Percentiles rank a stretch among this genome's conserved stretches.
Evolutionary conservation across 345 rosid species (phyloP).

Genomic region (Salix koriyanagi): DNA sequence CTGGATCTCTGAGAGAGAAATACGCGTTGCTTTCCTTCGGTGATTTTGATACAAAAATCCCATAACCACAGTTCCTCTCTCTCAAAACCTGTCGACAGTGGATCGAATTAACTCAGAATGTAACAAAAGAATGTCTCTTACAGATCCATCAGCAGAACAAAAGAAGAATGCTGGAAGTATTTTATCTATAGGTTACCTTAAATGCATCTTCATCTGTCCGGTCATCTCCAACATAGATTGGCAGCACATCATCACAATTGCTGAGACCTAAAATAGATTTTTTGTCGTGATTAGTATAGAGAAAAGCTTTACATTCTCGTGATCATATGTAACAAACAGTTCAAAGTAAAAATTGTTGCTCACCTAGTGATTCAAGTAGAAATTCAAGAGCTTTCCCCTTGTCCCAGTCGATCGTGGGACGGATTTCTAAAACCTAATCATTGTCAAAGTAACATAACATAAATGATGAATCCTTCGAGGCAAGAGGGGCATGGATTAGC

Average conservation of each 20-base stretch:
- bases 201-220: slow-evolving; percentile 98
- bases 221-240: slow-evolving; percentile 95
- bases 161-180: not conserved
- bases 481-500: not conserved
- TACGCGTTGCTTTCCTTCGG: slow-evolving; percentile 81
- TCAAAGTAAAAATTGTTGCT: not conserved
- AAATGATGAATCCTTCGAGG: no score
- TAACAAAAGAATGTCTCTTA: not conserved
- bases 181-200: slow-evolving; percentile 38
- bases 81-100: slow-evolving; percentile 53
- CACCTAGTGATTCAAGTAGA: slow-evolving; percentile 92
- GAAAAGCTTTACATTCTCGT: not conserved
- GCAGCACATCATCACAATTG: slow-evolving; percentile 74
- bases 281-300: not conserved
- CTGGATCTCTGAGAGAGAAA: slow-evolving; percentile 80
- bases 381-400: slow-evolving; percentile 92
- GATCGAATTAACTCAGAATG: not conserved
- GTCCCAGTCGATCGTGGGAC: slow-evolving; percentile 91
- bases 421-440: slow-evolving; percentile 80
- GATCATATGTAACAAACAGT: not conserved
- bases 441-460: slow-evolving; percentile 1
- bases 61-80: slow-evolving; percentile 68
- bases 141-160: not conserved
- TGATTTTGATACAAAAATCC: slow-evolving; percentile 71
- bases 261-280: slow-evolving; percentile 43